phyloP scores from a whole-genome alignment of 2,329 filamentous ascomycete species.

The Amauroascus niger region DNA sequence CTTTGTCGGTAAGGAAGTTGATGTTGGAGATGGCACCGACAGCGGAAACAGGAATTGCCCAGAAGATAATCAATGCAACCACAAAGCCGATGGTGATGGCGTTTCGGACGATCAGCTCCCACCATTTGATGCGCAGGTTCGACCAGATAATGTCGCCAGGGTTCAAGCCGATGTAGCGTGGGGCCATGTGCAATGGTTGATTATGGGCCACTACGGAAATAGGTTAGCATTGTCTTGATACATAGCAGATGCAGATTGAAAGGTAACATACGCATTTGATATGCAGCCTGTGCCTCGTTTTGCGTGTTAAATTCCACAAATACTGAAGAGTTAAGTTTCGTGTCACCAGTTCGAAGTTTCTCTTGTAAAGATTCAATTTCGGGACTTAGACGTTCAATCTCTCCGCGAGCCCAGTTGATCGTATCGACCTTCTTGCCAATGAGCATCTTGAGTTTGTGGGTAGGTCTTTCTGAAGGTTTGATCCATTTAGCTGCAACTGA shows the following conservation, averaged over 20 bases:
- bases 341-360: constrained; percentile 55
- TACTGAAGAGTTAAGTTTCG: constrained; percentile 60
- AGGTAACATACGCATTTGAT: constrained; percentile 50
- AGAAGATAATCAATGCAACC: constrained; percentile 73
- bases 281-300: constrained; percentile 74
- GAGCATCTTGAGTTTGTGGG: constrained; percentile 61
- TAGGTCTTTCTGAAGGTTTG: constrained; percentile 61
- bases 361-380: constrained; percentile 60
- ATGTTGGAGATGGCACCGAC: constrained; percentile 85
- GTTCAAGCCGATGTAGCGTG: constrained; percentile 71
- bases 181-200: constrained; percentile 74
- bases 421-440: constrained; percentile 87
- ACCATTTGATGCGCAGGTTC: constrained; percentile 75
- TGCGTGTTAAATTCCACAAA: constrained; percentile 86
- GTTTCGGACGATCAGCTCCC: constrained; percentile 67
- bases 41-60: constrained; percentile 64
- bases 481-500: constrained; percentile 37
- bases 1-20: constrained; percentile 51
- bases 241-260: background rate
- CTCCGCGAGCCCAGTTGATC: constrained; percentile 75
- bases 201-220: constrained; percentile 59
- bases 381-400: constrained; percentile 65
- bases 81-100: constrained; percentile 63
- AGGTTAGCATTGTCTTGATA: constrained; percentile 1
- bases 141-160: constrained; percentile 79